Base-by-base conservation (phyloP, 352 stramenopile species). In the Lagenidium giganteum region DNA sequence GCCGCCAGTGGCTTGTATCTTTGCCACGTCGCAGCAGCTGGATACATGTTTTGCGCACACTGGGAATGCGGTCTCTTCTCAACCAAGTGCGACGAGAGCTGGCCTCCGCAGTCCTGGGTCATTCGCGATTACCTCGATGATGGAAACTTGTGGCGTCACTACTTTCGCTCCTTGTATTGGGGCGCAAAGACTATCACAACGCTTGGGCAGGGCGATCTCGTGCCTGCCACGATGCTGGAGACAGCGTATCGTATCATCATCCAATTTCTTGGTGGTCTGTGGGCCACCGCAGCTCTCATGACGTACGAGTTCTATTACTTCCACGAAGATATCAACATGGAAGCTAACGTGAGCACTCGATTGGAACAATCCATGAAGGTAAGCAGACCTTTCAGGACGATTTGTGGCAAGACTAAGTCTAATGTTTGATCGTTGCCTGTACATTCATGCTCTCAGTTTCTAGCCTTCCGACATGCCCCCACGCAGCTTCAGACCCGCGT, bases 221-320 rank as follows among this genome's bases (percentile, higher is more conserved):
- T 85, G 5, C 76, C 76, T 14, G 70, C 66, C 16, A 86, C 70
- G 0, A 39, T 69, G 22, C 17, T 31, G 1, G 76, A 88, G 52
- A 88, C 76, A 2, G 36, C 47, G 2, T 88, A 88, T 43, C 61
- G 76, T 4, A 62, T 86, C 12, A 32, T 85, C 4, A 48, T 86
- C 8, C 76, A 88, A 27, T 81, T 84, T 29, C 33, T 70, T 8
- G 64, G 70, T 12, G 76, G 76, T 0, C 53, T 88, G 8, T 88
- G 76, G 73, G 76, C 76, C 9, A 88, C 76, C 1, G 62, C 70
- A 12, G 71, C 86, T 40, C 47, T 84, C 14, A 82, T 73, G 12
- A 73, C 73, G 4, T 88, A 81, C 35, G 80, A 63, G 0, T 88
- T 86, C 38, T 85, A 65, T 55, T 88, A 86, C 34, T 80, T 63